Conservation (phyloP, 148 eudicot species). For the Nepenthes gracilis region DNA sequence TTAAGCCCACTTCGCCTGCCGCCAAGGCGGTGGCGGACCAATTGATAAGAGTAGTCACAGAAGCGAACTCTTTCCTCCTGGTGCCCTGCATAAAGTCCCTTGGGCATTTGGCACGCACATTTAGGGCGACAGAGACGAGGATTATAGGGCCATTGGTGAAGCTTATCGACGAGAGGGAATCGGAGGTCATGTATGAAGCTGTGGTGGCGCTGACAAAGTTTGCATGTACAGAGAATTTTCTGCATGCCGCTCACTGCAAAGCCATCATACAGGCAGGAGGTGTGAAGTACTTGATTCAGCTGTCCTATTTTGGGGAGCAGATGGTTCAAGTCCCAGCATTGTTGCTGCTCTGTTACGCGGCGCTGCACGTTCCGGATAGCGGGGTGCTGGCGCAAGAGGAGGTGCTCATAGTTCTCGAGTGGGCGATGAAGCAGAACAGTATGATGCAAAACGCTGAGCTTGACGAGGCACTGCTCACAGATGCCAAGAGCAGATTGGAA, state of each 20-base stretch:
- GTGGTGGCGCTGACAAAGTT: slow-evolving; percentile 45
- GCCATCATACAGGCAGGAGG: slow-evolving; percentile 52
- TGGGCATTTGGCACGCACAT: slow-evolving; percentile 70
- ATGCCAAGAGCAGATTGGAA: slow-evolving; percentile 52
- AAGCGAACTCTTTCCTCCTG: slow-evolving; percentile 38
- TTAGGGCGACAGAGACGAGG: slow-evolving; percentile 62
- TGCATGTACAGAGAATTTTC: slow-evolving; percentile 46
- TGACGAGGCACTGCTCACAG: slow-evolving; percentile 25
- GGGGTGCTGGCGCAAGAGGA: slow-evolving; percentile 51
- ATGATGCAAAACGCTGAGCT: slow-evolving; percentile 34
- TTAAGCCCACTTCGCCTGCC: slow-evolving; percentile 73
- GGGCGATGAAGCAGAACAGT: slow-evolving; percentile 56
- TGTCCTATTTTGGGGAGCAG: slow-evolving; percentile 63
- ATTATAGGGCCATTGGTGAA: slow-evolving; percentile 45
- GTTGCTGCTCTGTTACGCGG: slow-evolving; percentile 48
- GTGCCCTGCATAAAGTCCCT: slow-evolving; percentile 50
- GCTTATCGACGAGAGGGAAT: slow-evolving; percentile 53
- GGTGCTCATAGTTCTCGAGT: slow-evolving; percentile 46
- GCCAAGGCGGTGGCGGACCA: slow-evolving; percentile 76
- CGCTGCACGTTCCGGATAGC: slow-evolving; percentile 56
- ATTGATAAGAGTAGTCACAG: slow-evolving; percentile 38
- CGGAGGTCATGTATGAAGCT: slow-evolving; percentile 41
- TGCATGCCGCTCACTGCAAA: slow-evolving; percentile 45
- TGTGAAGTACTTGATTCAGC: slow-evolving; percentile 43
- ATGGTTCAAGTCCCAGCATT: slow-evolving; percentile 39